Base-by-base conservation (phyloP, 208 protist species). In the Leishmania lainsoni region DNA sequence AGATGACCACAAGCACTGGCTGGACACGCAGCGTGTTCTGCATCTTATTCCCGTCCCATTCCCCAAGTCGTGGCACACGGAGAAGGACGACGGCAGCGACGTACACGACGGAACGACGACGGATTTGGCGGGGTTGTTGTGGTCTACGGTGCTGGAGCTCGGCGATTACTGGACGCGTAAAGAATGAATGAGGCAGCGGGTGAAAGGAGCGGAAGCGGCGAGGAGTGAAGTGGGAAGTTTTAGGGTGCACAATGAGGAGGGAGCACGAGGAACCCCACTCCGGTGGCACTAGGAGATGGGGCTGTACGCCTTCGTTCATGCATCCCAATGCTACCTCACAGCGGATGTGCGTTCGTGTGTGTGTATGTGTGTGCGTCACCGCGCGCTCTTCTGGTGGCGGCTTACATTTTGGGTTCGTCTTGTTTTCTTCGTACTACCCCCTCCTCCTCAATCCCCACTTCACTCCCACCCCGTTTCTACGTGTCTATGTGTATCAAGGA, bases 1-100 rank as follows among this genome's bases (percentile, higher is more conserved):
- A 12, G 94, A 97, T 79, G 93, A 96, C 76, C 93, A 97, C 78
- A 85, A 89, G 56, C 93, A 95, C 76, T 97, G 93, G 88, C 81
- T 94, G n/a, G 83, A 87, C 69, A 92, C 89, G 42, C 85, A 91
- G 42, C 90, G 90, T 8, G 89, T 96, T 26, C 86, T 97, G 68
- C 92, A 96, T 84, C 81, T 95, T 32, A 97, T 96, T 76, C 68
- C 91, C 0, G 16, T 77, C 12, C 92, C 93, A 3, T 97, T 96
- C 78, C 93, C 94, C 1, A 14, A 70, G 10, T 78, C 83, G 63
- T 97, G 93, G 92, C 93, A 97, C 88, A 89, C 66, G 3, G 63
- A 54, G 14, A 29, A 12, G 17, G 93, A 97, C 81, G 79, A 94
- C 78, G 90, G 79, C 5, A 70, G 63, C 22, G 81, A 87, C 73